Conservation (phyloP, 176 grass and related monocot species). For the Poa annua region DNA sequence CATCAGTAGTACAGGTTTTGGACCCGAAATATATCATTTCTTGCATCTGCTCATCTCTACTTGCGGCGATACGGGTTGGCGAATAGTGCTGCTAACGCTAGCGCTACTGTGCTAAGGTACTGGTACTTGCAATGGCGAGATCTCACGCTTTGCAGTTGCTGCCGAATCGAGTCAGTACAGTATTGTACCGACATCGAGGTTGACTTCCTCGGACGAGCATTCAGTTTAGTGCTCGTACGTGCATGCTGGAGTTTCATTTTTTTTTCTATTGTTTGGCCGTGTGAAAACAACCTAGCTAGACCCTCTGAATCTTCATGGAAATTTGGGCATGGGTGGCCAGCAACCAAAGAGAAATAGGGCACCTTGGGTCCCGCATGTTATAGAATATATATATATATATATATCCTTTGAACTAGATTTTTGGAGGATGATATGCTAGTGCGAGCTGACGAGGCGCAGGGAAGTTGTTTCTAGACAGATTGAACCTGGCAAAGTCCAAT, state of each 20-base stretch:
- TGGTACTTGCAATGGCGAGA: constrained; percentile 13
- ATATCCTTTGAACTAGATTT: neutral
- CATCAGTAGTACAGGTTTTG: neutral
- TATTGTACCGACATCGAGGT: constrained; percentile 28
- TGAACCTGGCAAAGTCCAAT: constrained; percentile 37
- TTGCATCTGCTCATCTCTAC: neutral
- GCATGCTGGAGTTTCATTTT: neutral
- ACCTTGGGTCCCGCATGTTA: neutral
- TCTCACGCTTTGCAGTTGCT: constrained; percentile 34
- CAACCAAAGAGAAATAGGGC: neutral
- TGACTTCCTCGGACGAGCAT: constrained; percentile 38
- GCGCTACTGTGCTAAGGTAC: neutral
- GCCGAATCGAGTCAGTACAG: neutral
- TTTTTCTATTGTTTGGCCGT: neutral
- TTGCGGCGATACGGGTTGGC: neutral
- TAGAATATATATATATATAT: too few relatives aligned
- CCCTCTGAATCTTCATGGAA: neutral
- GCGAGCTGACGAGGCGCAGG: constrained; percentile 30
- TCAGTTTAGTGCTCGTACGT: constrained; percentile 21
- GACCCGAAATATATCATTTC: too few relatives aligned
- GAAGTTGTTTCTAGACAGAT: constrained; percentile 35
- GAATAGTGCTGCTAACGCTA: neutral
- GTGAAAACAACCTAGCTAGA: neutral
- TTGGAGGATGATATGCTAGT: constrained; percentile 18
- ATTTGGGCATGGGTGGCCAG: constrained; percentile 5